A percentile compares a stretch with the other conserved stretches of the same genome.
These are phyloP conservation scores for Tetragonia tetragonoides DNA, from an alignment of 148 eudicot species.

Conservation along the genomic window DNA sequence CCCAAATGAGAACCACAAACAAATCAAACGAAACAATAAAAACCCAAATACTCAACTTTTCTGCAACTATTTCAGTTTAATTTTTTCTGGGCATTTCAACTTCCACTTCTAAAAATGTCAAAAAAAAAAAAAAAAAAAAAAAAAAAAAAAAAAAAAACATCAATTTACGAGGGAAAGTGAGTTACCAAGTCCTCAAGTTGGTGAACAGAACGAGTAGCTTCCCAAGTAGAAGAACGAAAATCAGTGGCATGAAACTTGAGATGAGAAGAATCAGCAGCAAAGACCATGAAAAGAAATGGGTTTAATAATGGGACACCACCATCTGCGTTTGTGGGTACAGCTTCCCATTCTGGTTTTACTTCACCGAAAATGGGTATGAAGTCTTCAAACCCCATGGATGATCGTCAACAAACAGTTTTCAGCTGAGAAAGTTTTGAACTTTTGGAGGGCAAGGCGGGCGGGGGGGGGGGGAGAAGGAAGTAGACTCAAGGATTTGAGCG, in stretches of 20 bases:
- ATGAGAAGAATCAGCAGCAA: conserved; percentile 33
- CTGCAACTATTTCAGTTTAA: neutral
- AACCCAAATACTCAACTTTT: neutral
- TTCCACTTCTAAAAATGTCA: neutral
- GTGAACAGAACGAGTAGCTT: conserved; percentile 42
- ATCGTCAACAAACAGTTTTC: neutral
- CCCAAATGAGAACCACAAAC: neutral
- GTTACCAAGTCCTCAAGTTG: conserved; percentile 80
- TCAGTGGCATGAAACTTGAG: conserved; percentile 54
- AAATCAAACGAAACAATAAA: neutral
- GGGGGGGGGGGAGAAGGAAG: neutral
- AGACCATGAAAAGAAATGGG: conserved; percentile 53
- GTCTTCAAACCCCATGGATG: conserved; percentile 30
- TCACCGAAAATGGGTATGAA: conserved; percentile 60
- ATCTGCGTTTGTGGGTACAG: conserved; percentile 11
- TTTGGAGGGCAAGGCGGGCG: neutral
- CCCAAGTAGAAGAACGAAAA: conserved; percentile 59
- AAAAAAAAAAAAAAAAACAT: neutral
- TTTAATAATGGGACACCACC: conserved; percentile 22
- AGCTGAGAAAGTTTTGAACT: neutral
- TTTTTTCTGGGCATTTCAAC: neutral
- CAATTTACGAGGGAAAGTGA: neutral
- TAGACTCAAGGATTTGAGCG: too few species aligned
- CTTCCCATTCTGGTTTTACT: conserved; percentile 52
- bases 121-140: neutral